Conservation (phyloP, 768 basidiomycete species). For the Boletus rufocinnamomeus region DNA sequence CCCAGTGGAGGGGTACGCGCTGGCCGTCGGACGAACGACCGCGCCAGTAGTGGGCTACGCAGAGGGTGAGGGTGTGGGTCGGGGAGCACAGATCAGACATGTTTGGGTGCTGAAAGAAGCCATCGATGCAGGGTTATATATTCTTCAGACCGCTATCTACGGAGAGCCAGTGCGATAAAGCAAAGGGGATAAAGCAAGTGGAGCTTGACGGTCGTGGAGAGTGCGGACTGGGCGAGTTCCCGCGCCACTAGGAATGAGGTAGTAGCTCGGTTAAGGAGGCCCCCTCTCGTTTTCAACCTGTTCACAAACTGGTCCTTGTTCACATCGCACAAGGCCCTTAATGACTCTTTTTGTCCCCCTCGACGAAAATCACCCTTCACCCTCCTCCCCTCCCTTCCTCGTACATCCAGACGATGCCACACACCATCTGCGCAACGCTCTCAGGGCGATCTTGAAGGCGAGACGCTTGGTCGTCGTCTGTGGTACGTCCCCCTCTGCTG, state of each 20-base stretch:
- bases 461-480: slow-evolving; percentile 84
- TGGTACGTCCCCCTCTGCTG: slow-evolving; percentile 51
- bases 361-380: slow-evolving; percentile 46
- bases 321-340: slow-evolving; percentile 29
- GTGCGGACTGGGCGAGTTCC: slow-evolving; percentile 17
- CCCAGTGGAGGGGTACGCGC: slow-evolving; percentile 32
- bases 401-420: slow-evolving; percentile 45
- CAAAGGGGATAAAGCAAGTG: slow-evolving; percentile 15
- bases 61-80: slow-evolving; percentile 26
- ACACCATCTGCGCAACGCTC: slow-evolving; percentile 51
- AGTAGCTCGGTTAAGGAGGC: slow-evolving; percentile 17
- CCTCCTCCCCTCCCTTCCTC: slow-evolving; percentile 59
- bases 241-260: slow-evolving; percentile 28
- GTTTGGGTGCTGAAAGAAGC: neutral
- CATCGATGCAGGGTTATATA: slow-evolving; percentile 10
- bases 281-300: slow-evolving; percentile 26
- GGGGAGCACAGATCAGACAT: slow-evolving; percentile 20
- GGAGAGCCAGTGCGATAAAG: slow-evolving; percentile 18
- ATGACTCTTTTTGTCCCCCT: slow-evolving; percentile 73
- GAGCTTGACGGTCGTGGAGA: neutral
- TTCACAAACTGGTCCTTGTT: slow-evolving; percentile 24
- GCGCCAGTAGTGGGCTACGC: slow-evolving; percentile 35
- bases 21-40: slow-evolving; percentile 24
- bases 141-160: slow-evolving; percentile 1
- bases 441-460: slow-evolving; percentile 75